phyloP scores from a whole-genome alignment of 2,329 filamentous ascomycete species.

The Paecilomyces formosus region DNA sequence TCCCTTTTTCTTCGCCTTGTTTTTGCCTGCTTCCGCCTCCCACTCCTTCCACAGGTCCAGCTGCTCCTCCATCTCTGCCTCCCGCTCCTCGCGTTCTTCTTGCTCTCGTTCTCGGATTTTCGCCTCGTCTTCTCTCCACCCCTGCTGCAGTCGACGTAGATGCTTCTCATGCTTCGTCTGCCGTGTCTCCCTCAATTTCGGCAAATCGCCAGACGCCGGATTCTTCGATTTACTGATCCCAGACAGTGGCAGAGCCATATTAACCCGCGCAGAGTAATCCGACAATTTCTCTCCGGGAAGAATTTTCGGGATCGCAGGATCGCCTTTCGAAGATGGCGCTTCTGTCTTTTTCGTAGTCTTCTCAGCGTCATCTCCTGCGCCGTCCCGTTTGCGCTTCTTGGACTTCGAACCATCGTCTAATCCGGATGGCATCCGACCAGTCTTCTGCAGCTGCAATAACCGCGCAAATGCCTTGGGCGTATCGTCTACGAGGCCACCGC shows the following conservation, averaged over 20 bases:
- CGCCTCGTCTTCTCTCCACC: constrained; percentile 51
- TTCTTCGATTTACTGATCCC: constrained; percentile 56
- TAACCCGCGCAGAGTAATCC: constrained; percentile 75
- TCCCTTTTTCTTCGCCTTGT: constrained; percentile 43
- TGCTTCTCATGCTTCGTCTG: constrained; percentile 78
- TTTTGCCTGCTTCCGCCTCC: constrained; percentile 46
- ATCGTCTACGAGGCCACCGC: constrained; percentile 53
- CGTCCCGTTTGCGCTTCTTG: constrained; percentile 43
- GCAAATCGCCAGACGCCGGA: constrained; percentile 13
- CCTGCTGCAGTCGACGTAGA: constrained; percentile 54
- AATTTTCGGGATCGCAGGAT: constrained; percentile 53
- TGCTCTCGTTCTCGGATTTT: constrained; percentile 64
- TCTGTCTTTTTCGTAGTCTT: constrained; percentile 19
- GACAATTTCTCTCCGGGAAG: constrained; percentile 74
- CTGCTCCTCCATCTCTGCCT: constrained; percentile 56
- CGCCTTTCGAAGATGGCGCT: constrained; percentile 10
- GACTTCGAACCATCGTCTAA: constrained; percentile 25
- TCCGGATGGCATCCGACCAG: constrained; percentile 31
- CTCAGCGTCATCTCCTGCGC: constrained; percentile 11
- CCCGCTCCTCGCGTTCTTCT: constrained; percentile 63
- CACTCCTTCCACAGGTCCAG: constrained; percentile 58
- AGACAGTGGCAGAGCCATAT: constrained; percentile 71
- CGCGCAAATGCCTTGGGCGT: constrained; percentile 81
- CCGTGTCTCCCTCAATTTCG: constrained; percentile 45
- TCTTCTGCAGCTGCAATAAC: constrained; percentile 56